Evolutionary conservation across 2,329 filamentous ascomycete genomes (phyloP), one percentile per base, ranked within the genome.

Genomic region (Microdochium paspali): DNA sequence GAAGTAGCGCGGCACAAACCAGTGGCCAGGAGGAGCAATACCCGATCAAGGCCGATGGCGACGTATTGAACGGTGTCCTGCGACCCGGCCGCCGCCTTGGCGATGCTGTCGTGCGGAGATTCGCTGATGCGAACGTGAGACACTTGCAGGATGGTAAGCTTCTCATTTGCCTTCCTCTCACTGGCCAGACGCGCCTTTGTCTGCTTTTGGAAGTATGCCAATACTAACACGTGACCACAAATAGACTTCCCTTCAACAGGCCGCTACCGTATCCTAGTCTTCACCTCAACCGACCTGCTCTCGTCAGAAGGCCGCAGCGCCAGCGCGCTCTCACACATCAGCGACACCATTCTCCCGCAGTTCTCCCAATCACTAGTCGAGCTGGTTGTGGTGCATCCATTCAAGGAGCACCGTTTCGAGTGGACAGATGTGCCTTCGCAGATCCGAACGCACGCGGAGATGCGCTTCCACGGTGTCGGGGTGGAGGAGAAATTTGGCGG

Each of bases 91-190:
- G 58, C 12, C 47, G 60, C 45, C 23, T 62, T 3, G 26, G 57
- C n/a, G 55, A 61, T 44, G 51, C 56, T 2, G 50, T 47, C 23
- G 55, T 57, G 1, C 56, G 49, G 28, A 51, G 59, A 10, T 54
- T 57, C 48, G 58, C 59, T 4, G 59, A 62, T 45, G 58, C 49
- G 10, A 57, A 53, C 23, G 49, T 44, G 15, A 48, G 58, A 23
- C 47, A 61, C 31, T 40, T 62, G 1, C 60, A 62, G 25, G 59
- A 61, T 49, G 56, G 55, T 53, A 46, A 42, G 49, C 6, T 6
- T 15, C 18, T 42, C 21, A 2, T 46, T 25, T 10, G 24, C 44
- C 25, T 35, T 21, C 26, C 20, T 13, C 20, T n/a, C n/a, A n/a
- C n/a, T n/a, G n/a, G n/a, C n/a, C n/a, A n/a, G n/a, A n/a, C n/a